These are phyloP conservation scores for Pholiota conissans DNA, from an alignment of 768 basidiomycete genomes.

Conservation along the genomic window DNA sequence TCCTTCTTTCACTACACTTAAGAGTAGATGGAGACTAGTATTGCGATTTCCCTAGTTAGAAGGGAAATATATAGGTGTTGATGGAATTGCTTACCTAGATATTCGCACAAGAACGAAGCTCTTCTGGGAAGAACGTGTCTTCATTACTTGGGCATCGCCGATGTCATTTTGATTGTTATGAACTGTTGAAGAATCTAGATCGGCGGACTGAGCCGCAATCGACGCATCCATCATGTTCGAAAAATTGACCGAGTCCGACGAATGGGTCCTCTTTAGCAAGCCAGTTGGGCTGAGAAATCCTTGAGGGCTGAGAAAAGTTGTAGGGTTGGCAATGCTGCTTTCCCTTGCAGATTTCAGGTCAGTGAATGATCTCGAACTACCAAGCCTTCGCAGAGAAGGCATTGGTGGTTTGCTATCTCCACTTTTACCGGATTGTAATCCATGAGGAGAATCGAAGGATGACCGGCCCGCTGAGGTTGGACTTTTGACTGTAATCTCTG, in stretches of 20 bases:
- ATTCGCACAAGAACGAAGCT: constrained; percentile 82
- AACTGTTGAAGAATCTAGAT: constrained; percentile 9
- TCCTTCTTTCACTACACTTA: constrained; percentile 81
- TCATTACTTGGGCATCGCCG: constrained; percentile 80
- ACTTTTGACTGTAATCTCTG: constrained; percentile 23
- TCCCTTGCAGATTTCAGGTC: constrained; percentile 55
- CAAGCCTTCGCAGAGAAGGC: constrained; percentile 51
- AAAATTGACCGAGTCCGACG: constrained; percentile 23
- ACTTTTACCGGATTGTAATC: constrained; percentile 25
- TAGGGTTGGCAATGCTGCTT: constrained; percentile 25
- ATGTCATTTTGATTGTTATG: constrained; percentile 27
- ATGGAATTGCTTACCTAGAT: constrained; percentile 49
- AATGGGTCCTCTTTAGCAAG: constrained; percentile 23
- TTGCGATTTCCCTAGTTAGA: neutral
- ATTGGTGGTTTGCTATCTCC: constrained; percentile 18
- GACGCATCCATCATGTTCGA: constrained; percentile 16
- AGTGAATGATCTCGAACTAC: constrained; percentile 68
- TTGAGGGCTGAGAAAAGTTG: constrained; percentile 27
- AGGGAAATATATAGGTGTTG: neutral
- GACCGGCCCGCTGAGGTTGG: constrained; percentile 32
- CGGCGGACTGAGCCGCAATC: neutral
- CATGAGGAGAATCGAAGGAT: constrained; percentile 53
- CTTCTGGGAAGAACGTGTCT: constrained; percentile 75
- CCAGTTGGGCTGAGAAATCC: constrained; percentile 23
- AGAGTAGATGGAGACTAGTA: constrained; percentile 62